A percentile compares a stretch with the other conserved stretches of the same genome.
Evolutionary conservation across 495 filamentous ascomycete species (phyloP).

Genomic region (Xanthoparmelia taractica): DNA sequence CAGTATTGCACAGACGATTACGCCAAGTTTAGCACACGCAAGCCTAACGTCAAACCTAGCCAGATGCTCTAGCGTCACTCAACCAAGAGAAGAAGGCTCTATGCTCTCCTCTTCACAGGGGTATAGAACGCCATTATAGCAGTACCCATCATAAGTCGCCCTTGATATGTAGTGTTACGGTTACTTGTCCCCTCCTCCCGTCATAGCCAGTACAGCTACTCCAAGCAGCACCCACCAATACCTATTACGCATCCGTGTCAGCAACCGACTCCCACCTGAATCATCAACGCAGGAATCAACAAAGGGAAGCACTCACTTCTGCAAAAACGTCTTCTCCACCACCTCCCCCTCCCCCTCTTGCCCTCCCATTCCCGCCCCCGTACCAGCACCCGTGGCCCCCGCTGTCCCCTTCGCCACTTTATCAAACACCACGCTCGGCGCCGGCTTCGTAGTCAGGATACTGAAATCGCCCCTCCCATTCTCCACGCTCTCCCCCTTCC

Average conservation of each 20-base stretch:
- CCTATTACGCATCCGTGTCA: conserved; percentile 4
- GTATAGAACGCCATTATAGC: neutral
- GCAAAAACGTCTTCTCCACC: conserved; percentile 24
- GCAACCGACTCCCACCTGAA: neutral
- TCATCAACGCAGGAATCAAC: too few species aligned
- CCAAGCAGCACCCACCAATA: conserved; percentile 26
- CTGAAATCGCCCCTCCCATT: conserved; percentile 20
- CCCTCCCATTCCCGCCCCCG: neutral
- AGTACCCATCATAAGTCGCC: neutral
- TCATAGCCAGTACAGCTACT: conserved; percentile 21
- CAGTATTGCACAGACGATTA: neutral
- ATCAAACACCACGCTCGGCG: conserved; percentile 17
- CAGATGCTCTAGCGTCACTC: neutral
- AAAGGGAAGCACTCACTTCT: conserved; percentile 18
- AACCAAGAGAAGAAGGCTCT: neutral
- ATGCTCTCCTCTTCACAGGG: neutral
- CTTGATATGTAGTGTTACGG: neutral
- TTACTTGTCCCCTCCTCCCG: conserved; percentile 21
- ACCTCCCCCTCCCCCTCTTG: conserved; percentile 12
- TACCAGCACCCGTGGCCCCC: neutral
- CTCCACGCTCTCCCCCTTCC: neutral
- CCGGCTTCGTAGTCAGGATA: conserved; percentile 1
- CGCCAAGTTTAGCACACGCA: neutral
- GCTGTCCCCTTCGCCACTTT: conserved; percentile 6
- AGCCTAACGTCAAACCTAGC: neutral